Conservation (phyloP, 768 basidiomycete species). For the Kwoniella dejecticola region DNA sequence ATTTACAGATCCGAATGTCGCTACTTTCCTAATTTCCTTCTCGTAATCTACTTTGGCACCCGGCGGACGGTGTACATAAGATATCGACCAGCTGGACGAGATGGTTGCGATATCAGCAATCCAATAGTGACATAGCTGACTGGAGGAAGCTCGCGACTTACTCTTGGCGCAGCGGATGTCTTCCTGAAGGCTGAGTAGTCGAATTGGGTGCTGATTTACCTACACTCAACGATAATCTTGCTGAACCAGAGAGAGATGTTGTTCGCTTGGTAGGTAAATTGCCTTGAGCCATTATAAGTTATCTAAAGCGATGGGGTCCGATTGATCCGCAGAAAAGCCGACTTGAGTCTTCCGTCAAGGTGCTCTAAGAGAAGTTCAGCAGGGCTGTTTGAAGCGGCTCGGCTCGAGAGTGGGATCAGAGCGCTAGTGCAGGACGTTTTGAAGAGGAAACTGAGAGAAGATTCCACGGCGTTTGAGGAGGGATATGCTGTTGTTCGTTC, state of each 20-base stretch:
- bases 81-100: constrained; percentile 50
- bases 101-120: too few species aligned
- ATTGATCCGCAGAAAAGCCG: too few species aligned
- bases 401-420: too few species aligned
- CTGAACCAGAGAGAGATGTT: constrained; percentile 40
- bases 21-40: constrained; percentile 89
- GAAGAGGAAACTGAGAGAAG: too few species aligned
- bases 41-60: constrained; percentile 91
- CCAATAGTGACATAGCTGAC: background rate
- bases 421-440: too few species aligned
- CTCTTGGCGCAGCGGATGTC: constrained; percentile 49
- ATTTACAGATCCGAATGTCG: constrained; percentile 81
- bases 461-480: too few species aligned
- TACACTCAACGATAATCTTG: constrained; percentile 43
- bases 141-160: too few species aligned
- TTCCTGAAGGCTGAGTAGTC: constrained; percentile 21
- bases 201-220: constrained; percentile 20
- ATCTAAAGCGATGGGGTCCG: background rate
- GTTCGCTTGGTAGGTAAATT: constrained; percentile 27
- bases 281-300: constrained; percentile 26
- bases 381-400: too few species aligned
- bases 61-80: constrained; percentile 69
- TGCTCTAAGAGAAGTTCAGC: too few species aligned
- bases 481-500: too few species aligned
- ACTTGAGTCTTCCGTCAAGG: too few species aligned